Conservation (phyloP, 2,329 filamentous ascomycete species). For the Aquanectria penicillioides region DNA sequence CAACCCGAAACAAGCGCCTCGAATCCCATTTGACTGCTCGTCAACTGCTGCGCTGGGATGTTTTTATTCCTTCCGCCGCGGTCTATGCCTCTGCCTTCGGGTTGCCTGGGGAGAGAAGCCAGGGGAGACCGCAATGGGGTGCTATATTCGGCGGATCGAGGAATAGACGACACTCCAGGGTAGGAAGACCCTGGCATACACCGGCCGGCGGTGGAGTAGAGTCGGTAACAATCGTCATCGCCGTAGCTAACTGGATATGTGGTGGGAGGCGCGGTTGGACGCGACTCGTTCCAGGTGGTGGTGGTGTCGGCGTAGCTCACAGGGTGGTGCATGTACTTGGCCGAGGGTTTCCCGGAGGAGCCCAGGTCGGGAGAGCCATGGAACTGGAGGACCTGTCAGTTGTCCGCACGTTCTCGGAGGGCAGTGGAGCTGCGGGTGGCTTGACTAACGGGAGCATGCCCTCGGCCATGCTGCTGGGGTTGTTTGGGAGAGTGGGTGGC, state of each 20-base stretch:
- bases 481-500: slow-evolving; percentile 2
- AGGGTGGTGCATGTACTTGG: slow-evolving; percentile 20
- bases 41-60: background rate
- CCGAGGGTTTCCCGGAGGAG: background rate
- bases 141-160: slow-evolving; percentile 10
- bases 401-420: background rate
- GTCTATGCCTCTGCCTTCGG: background rate
- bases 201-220: slow-evolving; percentile 15
- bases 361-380: background rate
- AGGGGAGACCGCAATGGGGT: slow-evolving; percentile 23
- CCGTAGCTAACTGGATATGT: background rate
- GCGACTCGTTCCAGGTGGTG: slow-evolving; percentile 25
- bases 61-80: background rate
- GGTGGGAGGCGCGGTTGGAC: background rate
- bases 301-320: slow-evolving; percentile 15
- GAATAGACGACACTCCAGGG: too few relatives aligned
- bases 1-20: background rate
- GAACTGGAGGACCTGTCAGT: background rate
- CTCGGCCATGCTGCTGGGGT: background rate
- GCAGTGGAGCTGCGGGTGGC: background rate
- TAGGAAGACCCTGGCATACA: too few relatives aligned
- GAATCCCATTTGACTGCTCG: background rate
- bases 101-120: background rate
- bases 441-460: slow-evolving; percentile 2
- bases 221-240: slow-evolving; percentile 11